Conservation (phyloP, 2,329 filamentous ascomycete species). For the Hortaea werneckii region DNA sequence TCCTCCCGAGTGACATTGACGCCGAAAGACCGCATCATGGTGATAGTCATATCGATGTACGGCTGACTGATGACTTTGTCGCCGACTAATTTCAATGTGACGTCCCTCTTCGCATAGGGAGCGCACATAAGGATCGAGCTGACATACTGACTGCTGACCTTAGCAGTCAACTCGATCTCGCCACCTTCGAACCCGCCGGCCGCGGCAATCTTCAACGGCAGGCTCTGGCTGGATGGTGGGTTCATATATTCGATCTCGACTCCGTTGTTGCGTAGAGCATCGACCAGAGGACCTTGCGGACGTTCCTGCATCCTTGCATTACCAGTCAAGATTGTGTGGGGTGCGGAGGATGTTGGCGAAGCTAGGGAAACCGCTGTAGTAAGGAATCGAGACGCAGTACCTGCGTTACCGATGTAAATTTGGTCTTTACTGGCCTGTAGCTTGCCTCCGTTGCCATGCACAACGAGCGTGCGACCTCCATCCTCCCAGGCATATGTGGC, state of each 20-base stretch:
- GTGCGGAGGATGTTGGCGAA: constrained; percentile 48
- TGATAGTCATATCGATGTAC: constrained; percentile 97
- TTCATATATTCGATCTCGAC: constrained; percentile 81
- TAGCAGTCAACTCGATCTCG: constrained; percentile 82
- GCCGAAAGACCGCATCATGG: constrained; percentile 94
- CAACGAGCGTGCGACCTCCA: constrained; percentile 79
- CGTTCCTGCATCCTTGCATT: constrained; percentile 94
- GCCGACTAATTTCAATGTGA: constrained; percentile 83
- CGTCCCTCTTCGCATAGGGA: constrained; percentile 88
- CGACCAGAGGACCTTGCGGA: constrained; percentile 85
- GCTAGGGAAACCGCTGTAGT: constrained; percentile 86
- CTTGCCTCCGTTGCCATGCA: constrained; percentile 81
- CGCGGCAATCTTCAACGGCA: constrained; percentile 75
- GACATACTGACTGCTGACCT: constrained; percentile 97
- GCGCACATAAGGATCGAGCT: constrained; percentile 95
- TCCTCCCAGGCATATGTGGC: constrained; percentile 91
- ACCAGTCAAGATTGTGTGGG: constrained; percentile 74
- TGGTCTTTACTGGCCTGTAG: constrained; percentile 65
- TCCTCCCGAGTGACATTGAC: constrained; percentile 62
- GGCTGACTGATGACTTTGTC: constrained; percentile 93
- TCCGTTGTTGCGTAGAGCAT: constrained; percentile 78
- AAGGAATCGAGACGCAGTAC: constrained; percentile 88
- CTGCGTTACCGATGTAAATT: constrained; percentile 91
- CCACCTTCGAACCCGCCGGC: constrained; percentile 77
- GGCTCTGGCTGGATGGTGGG: constrained; percentile 67